These are phyloP conservation scores for Huntiella abstrusa DNA, from an alignment of 2,329 filamentous ascomycete species.

Conservation along the genomic window DNA sequence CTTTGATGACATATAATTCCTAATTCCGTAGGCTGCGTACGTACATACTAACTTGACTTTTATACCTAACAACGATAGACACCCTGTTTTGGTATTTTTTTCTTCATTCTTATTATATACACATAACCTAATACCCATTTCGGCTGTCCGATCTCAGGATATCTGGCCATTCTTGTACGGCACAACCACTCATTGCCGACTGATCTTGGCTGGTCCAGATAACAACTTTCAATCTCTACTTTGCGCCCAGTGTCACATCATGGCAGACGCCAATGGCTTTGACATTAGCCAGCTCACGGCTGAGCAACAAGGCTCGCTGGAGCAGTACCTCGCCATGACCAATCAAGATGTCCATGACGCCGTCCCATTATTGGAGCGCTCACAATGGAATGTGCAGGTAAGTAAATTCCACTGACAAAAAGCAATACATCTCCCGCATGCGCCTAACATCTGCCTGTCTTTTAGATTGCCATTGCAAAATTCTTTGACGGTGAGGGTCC, in stretches of 20 bases:
- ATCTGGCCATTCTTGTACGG: background rate
- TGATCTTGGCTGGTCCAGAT: background rate
- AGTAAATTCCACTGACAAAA: slow-evolving; percentile 10
- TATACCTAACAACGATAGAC: too few relatives aligned
- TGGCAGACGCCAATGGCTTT: background rate
- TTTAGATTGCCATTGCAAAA: slow-evolving; percentile 79
- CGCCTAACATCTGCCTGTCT: too few relatives aligned
- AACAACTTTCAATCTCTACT: background rate
- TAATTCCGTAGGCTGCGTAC: too few relatives aligned
- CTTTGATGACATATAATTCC: too few relatives aligned
- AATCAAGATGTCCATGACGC: slow-evolving; percentile 63
- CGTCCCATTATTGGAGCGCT: slow-evolving; percentile 59
- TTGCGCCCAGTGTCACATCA: background rate
- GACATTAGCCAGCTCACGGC: slow-evolving; percentile 25
- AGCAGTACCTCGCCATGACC: slow-evolving; percentile 78
- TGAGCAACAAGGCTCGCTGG: slow-evolving; percentile 63
- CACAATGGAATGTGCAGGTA: slow-evolving; percentile 92
- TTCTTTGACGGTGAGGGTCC: slow-evolving; percentile 94
- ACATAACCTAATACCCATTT: background rate
- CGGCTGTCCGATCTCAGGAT: background rate
- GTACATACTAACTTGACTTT: too few relatives aligned
- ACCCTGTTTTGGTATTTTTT: background rate
- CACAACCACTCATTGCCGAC: background rate
- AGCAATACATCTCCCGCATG: background rate
- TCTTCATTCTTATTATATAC: background rate